Percentiles rank a stretch among this genome's conserved stretches.
Evolutionary conservation across 2,329 filamentous ascomycete species (phyloP).

Genomic region (Curvularia lunata): DNA sequence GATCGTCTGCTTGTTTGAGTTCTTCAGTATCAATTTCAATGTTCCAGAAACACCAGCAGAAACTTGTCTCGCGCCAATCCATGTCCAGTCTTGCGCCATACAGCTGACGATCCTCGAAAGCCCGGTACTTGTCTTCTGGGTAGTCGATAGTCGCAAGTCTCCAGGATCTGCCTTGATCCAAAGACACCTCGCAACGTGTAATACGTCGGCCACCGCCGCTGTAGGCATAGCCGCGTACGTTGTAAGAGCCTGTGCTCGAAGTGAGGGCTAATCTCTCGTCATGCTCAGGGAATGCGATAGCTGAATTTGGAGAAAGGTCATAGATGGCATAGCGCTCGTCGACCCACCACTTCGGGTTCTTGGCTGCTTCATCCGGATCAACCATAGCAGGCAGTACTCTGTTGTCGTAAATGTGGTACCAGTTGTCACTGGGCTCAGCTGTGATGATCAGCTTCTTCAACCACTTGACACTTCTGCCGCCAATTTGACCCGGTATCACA

Average conservation of each 20-base stretch:
- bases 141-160: constrained; percentile 77
- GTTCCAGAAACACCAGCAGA: constrained; percentile 94
- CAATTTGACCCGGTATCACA: constrained; percentile 89
- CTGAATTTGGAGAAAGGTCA: constrained; percentile 87
- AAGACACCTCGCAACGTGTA: constrained; percentile 79
- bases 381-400: constrained; percentile 86
- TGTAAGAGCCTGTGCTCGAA: constrained; percentile 63
- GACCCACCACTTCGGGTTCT: constrained; percentile 78
- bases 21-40: constrained; percentile 69
- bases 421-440: constrained; percentile 81
- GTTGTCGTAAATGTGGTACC: constrained; percentile 96
- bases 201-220: constrained; percentile 84
- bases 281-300: constrained; percentile 79
- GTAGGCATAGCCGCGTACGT: constrained; percentile 82
- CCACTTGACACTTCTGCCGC: constrained; percentile 93
- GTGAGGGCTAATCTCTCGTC: constrained; percentile 68
- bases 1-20: constrained; percentile 69
- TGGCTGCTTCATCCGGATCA: constrained; percentile 77
- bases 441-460: constrained; percentile 81
- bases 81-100: constrained; percentile 82
- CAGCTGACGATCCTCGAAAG: constrained; percentile 66
- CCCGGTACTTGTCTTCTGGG: constrained; percentile 82
- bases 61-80: constrained; percentile 79
- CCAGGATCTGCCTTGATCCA: constrained; percentile 85
- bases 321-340: constrained; percentile 94